Evolutionary conservation across 148 eudicot genomes (phyloP).

Genomic region (Rhododendron griersonianum): DNA sequence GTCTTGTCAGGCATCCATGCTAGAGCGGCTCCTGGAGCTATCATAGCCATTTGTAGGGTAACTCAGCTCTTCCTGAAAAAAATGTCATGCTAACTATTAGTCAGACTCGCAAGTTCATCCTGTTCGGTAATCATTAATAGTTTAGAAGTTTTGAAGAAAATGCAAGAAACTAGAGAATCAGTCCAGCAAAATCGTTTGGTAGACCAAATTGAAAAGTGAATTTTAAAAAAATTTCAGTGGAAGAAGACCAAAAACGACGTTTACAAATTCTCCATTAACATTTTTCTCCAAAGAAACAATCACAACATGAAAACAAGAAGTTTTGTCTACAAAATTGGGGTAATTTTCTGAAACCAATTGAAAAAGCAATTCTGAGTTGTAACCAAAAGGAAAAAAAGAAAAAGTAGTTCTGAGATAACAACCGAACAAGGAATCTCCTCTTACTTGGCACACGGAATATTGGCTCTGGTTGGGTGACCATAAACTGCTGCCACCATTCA

Average conservation of each 20-base stretch:
- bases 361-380: background rate
- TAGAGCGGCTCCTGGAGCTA: slow-evolving; percentile 11
- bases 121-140: background rate
- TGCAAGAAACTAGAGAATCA: background rate
- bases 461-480: slow-evolving; percentile 29
- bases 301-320: background rate
- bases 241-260: background rate
- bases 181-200: background rate
- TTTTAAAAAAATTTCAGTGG: background rate
- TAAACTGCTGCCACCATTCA: slow-evolving; percentile 11
- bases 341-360: background rate
- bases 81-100: background rate
- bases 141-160: background rate
- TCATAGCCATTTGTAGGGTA: slow-evolving; percentile 7
- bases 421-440: background rate
- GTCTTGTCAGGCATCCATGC: slow-evolving; percentile 7
- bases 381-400: background rate
- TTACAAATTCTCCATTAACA: background rate
- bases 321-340: background rate
- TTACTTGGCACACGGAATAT: slow-evolving; percentile 35
- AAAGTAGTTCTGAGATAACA: background rate
- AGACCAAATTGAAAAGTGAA: background rate
- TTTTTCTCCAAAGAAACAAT: background rate
- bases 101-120: background rate
- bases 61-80: slow-evolving; percentile 18